Evolutionary conservation across 2,329 filamentous ascomycete species (phyloP), one percentile per base, ranked within the genome.

Genomic region (Sclerotinia subarctica): DNA sequence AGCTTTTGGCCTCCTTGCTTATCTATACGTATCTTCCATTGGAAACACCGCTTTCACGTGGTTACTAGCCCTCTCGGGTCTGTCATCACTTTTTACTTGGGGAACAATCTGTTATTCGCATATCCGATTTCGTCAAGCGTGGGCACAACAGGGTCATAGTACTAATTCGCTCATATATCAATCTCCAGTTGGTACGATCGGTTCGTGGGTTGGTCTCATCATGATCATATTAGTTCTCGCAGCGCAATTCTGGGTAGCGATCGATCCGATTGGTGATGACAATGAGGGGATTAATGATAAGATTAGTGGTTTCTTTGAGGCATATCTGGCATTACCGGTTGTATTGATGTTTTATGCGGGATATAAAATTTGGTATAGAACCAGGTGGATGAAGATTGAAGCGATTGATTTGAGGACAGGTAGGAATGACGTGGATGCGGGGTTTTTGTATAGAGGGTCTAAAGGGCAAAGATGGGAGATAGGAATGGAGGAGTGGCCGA

Each of bases 401-500:
- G 90, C 96, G 70, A 95, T 97, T 86, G 93, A 97, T 79, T 80
- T 97, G 71, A 86, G 90, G 70, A 96, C 93, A 0, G 94, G 94
- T 3, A 87, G 94, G 53, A 85, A 94, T 56, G 92, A 97, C 76
- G 77, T 67, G 17, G 64, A 42, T 32, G 24, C 35, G 2, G 44
- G 52, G 17, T 80, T 96, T 63, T 86, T 88, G 51, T 86, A 91
- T 70, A 81, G 97, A 60, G 82, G 95, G 64, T 88, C 88, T 63
- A 90, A 95, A 78, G 83, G 58, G 46, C 58, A 38, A 52, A 38
- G 44, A 10, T 35, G 53, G 32, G 44, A 21, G 17, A 58, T n/a
- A 2, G 24, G 6, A 15, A 62, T 62, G 29, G 29, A 49, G 13
- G 44, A 62, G 21, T 51, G 46, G 58, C 44, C 29, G 10, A 38